Conservation (phyloP, 495 filamentous ascomycete genomes). For the Penicillium simplicissimum region DNA sequence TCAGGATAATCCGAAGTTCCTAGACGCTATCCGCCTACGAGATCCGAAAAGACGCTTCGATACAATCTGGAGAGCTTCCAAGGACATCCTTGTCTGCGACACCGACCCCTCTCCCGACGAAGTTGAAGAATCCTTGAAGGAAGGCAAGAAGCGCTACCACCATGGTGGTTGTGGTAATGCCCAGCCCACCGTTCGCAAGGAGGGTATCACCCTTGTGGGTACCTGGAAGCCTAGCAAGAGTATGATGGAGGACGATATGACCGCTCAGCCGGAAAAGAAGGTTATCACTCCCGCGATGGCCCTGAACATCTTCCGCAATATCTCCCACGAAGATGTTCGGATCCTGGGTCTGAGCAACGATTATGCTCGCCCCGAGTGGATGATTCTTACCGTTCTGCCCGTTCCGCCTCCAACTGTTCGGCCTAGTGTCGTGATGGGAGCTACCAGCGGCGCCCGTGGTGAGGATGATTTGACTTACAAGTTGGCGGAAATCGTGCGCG, state of each 20-base stretch:
- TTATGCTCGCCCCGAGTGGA: conserved; percentile 96
- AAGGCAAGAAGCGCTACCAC: conserved; percentile 47
- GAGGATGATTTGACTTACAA: conserved; percentile 99
- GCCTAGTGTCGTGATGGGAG: conserved; percentile 93
- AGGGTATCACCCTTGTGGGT: conserved; percentile 79
- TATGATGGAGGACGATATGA: conserved; percentile 61
- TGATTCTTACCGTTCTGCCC: conserved; percentile 92
- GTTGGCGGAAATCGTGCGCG: conserved; percentile 94
- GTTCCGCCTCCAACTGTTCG: conserved; percentile 95
- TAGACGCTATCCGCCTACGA: conserved; percentile 74
- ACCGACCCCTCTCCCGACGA: conserved; percentile 59
- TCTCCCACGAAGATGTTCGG: conserved; percentile 73
- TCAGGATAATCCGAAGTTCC: conserved; percentile 81
- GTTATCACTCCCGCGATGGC: conserved; percentile 80
- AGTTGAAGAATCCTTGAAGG: conserved; percentile 61
- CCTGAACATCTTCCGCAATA: conserved; percentile 79
- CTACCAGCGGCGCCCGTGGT: conserved; percentile 77
- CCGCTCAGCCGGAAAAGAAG: conserved; percentile 75
- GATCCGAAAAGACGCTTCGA: conserved; percentile 94
- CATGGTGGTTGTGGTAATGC: conserved; percentile 94
- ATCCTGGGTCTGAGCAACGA: conserved; percentile 90
- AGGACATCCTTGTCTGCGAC: conserved; percentile 80
- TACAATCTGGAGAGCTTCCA: conserved; percentile 82
- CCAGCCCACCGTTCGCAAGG: conserved; percentile 82
- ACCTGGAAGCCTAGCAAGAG: conserved; percentile 76